Evolutionary conservation across 2,329 filamentous ascomycete genomes (phyloP), one percentile per base, ranked within the genome.

Genomic region (Pseudocercospora eumusae): DNA sequence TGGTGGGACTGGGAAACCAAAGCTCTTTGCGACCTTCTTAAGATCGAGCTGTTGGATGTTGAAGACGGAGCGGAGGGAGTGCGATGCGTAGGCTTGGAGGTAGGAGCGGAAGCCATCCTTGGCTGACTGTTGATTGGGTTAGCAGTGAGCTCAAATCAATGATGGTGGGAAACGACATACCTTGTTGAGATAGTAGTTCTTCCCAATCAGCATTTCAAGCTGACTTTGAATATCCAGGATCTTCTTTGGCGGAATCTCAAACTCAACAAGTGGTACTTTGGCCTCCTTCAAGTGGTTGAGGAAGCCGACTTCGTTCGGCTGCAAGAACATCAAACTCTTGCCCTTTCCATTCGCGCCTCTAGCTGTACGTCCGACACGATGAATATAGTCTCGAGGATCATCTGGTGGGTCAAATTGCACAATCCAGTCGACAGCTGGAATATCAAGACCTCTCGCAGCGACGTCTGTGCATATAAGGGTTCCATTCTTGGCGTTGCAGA

Each of bases 121-220:
- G 47, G 86, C 86, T 31, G 84, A 86, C 82, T 85, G 66, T 20
- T 44, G 27, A 23, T n/a, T n/a, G n/a, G n/a, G n/a, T n/a, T n/a
- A n/a, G n/a, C n/a, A n/a, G n/a, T n/a, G n/a, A n/a, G n/a, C n/a
- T n/a, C n/a, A n/a, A n/a, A n/a, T n/a, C n/a, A n/a, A n/a, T n/a
- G n/a, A n/a, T n/a, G n/a, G n/a, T n/a, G n/a, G n/a, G n/a, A n/a
- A n/a, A n/a, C n/a, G n/a, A n/a, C 79, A 61, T 74, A 85, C 83
- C 84, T 96, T 95, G 81, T 97, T 95, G 62, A 99, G 84, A 77
- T 97, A 97, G 81, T 98, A 98, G 79, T 99, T 98, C 76, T 95
- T 90, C 28, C 86, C 86, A 71, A 99, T 96, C 68, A 98, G 84
- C 79, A 93, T 95, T 83, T 98, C 93, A 9, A 98, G 85, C 77